Evolutionary conservation across 805 yeast genomes (phyloP).

Genomic region (Jamesozyma piceae): DNA sequence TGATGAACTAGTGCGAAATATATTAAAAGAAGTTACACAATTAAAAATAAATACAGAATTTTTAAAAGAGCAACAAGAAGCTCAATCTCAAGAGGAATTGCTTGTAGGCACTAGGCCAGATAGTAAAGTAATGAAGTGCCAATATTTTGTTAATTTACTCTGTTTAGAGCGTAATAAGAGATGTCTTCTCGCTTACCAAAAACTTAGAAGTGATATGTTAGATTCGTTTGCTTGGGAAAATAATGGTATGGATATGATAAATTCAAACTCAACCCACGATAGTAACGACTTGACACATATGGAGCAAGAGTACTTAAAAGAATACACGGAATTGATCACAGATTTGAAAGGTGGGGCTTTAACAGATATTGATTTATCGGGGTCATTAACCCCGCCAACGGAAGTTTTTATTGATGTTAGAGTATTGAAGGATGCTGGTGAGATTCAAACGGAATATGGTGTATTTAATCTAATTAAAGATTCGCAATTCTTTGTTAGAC

Average conservation of each 20-base stretch:
- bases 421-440: conserved; percentile 90
- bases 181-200: conserved; percentile 77
- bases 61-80: conserved; percentile 27
- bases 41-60: conserved; percentile 48
- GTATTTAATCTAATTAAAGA: conserved; percentile 88
- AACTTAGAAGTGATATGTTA: conserved; percentile 56
- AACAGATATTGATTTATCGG: conserved; percentile 78
- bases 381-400: conserved; percentile 82
- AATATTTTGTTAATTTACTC: conserved; percentile 47
- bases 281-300: conserved; percentile 55
- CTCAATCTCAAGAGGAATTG: background rate
- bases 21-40: conserved; percentile 63
- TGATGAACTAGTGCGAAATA: conserved; percentile 57
- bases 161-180: conserved; percentile 84
- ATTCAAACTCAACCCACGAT: conserved; percentile 30
- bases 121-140: conserved; percentile 48
- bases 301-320: conserved; percentile 70
- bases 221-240: conserved; percentile 67
- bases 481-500: conserved; percentile 89
- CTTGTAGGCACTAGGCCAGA: conserved; percentile 9
- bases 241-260: conserved; percentile 30
- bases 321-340: conserved; percentile 60
- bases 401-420: conserved; percentile 91
- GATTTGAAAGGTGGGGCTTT: conserved; percentile 65
- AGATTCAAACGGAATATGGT: conserved; percentile 94